These are phyloP conservation scores for Tricholomella constricta DNA, from an alignment of 768 basidiomycete genomes.

Conservation along the genomic window DNA sequence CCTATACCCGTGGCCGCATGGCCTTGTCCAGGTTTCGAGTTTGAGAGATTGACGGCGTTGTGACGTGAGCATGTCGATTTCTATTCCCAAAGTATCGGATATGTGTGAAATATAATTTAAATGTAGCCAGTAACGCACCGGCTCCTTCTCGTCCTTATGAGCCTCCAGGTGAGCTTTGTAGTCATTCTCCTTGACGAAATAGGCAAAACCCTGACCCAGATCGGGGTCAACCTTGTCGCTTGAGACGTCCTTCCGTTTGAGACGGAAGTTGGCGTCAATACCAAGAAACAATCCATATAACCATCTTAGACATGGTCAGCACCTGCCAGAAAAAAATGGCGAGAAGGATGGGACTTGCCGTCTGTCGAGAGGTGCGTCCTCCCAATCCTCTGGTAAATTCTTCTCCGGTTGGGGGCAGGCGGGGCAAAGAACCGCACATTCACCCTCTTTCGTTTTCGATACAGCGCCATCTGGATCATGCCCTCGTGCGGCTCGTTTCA, in stretches of 20 bases:
- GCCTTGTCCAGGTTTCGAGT: constrained; percentile 18
- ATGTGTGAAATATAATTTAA: no score
- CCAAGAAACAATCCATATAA: constrained; percentile 30
- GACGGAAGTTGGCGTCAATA: constrained; percentile 35
- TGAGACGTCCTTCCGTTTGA: constrained; percentile 29
- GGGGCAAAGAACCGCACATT: constrained; percentile 26
- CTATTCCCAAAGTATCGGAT: no score
- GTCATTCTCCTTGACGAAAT: constrained; percentile 23
- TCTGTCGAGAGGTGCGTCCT: constrained; percentile 10
- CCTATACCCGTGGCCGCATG: constrained; percentile 27
- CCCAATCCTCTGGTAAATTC: constrained; percentile 26
- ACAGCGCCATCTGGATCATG: constrained; percentile 13
- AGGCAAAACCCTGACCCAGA: constrained; percentile 27
- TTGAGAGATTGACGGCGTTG: constrained; percentile 27
- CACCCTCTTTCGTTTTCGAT: constrained; percentile 11
- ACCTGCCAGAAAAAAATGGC: not conserved
- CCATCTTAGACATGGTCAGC: constrained; percentile 6
- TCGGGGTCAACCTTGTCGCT: constrained; percentile 26
- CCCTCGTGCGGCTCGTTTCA: constrained; percentile 15
- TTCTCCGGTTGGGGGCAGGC: constrained; percentile 30
- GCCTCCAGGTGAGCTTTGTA: constrained; percentile 24
- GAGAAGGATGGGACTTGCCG: constrained; percentile 3
- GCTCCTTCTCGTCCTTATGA: not conserved
- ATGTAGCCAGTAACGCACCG: no score
- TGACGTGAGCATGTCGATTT: constrained; percentile 25